These are phyloP conservation scores for Pseudogymnoascus sp. DNA, from an alignment of 2,329 filamentous ascomycete genomes.

Conservation along the genomic window DNA sequence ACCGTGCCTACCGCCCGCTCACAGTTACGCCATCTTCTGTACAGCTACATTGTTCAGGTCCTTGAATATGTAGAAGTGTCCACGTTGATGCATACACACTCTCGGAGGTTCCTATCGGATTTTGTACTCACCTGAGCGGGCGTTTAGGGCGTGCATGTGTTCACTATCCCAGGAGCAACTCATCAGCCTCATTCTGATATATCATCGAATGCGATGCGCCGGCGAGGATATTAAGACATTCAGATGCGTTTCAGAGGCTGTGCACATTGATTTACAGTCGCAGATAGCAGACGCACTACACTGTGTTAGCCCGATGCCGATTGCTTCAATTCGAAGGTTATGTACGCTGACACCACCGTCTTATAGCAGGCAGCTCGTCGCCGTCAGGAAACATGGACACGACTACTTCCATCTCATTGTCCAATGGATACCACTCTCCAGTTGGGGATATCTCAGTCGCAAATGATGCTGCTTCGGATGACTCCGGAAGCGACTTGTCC, in stretches of 20 bases:
- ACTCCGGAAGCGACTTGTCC: slow-evolving; percentile 68
- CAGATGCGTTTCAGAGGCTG: neutral
- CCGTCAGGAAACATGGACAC: slow-evolving; percentile 54
- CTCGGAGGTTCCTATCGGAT: neutral
- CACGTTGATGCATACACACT: neutral
- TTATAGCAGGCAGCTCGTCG: slow-evolving; percentile 52
- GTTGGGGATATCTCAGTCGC: slow-evolving; percentile 35
- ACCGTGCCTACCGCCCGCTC: slow-evolving; percentile 21
- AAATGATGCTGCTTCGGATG: slow-evolving; percentile 38
- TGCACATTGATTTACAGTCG: neutral
- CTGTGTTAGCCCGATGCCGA: slow-evolving; percentile 1
- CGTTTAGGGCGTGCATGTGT: neutral
- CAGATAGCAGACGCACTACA: slow-evolving; percentile 2
- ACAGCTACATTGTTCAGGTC: neutral
- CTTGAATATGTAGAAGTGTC: neutral
- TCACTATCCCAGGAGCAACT: neutral
- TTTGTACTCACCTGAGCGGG: slow-evolving; percentile 1
- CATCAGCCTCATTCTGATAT: slow-evolving; percentile 10
- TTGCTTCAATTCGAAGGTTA: neutral
- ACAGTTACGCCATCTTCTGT: slow-evolving; percentile 2
- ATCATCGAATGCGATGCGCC: slow-evolving; percentile 10
- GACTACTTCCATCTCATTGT: slow-evolving; percentile 52
- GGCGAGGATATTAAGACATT: slow-evolving; percentile 3
- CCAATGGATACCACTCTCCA: slow-evolving; percentile 58
- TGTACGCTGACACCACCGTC: slow-evolving; percentile 35